phyloP scores from a whole-genome alignment of 768 basidiomycete species.

The Lactifluus subvellereus region DNA sequence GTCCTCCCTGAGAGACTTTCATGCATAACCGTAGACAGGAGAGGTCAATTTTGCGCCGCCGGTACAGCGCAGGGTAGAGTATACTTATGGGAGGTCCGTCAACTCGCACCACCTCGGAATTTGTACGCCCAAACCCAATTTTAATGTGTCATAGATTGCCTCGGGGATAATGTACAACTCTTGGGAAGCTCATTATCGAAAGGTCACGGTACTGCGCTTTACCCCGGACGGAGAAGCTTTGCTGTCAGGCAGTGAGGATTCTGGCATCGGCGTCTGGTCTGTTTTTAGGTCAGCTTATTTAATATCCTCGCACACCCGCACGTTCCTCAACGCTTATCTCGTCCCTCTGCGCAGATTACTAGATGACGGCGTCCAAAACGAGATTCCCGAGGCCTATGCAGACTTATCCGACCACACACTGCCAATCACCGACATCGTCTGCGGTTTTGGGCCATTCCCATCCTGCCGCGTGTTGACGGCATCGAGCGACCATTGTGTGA shows the following conservation, averaged over 20 bases:
- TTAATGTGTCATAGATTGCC: constrained; percentile 50
- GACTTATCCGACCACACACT: constrained; percentile 89
- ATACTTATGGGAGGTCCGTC: constrained; percentile 91
- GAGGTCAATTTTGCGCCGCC: constrained; percentile 76
- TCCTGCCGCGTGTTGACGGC: constrained; percentile 72
- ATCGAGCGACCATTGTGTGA: constrained; percentile 86
- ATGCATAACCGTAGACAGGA: constrained; percentile 68
- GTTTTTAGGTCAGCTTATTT: constrained; percentile 62
- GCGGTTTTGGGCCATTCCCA: constrained; percentile 77
- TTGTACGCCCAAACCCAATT: neutral
- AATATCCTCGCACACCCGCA: constrained; percentile 9
- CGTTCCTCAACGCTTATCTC: neutral
- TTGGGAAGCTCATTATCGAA: constrained; percentile 95
- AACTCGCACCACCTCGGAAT: neutral
- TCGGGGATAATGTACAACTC: constrained; percentile 92
- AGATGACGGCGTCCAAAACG: constrained; percentile 67
- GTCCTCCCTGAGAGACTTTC: constrained; percentile 87
- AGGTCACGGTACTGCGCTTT: constrained; percentile 77
- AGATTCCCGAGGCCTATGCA: constrained; percentile 70
- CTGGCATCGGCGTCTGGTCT: constrained; percentile 84
- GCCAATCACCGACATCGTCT: constrained; percentile 73
- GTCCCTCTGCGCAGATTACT: constrained; percentile 48
- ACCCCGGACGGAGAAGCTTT: constrained; percentile 75
- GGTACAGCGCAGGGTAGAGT: constrained; percentile 86
- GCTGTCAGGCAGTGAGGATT: constrained; percentile 86